Conservation (phyloP, 345 rosid genomes). For the Sonneratia alba region DNA sequence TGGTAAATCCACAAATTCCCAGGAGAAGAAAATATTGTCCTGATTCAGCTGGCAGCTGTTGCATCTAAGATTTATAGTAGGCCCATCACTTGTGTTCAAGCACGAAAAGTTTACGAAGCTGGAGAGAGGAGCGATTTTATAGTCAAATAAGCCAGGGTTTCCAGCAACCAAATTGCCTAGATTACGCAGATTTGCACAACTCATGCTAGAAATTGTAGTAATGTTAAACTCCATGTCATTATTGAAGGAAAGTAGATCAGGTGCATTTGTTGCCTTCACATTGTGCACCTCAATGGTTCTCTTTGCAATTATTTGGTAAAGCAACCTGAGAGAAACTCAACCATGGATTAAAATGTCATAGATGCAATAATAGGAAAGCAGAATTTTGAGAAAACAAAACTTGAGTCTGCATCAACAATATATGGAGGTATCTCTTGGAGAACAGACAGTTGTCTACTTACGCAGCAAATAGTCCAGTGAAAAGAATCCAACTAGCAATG, state of each 20-base stretch:
- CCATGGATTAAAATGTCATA: constrained; percentile 19
- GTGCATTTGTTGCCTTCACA: constrained; percentile 69
- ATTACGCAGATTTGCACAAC: constrained; percentile 66
- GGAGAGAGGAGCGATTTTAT: constrained; percentile 38
- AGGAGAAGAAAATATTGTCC: constrained; percentile 63
- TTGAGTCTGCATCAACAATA: background rate
- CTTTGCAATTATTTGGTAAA: constrained; percentile 80
- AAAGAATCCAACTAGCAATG: constrained; percentile 90
- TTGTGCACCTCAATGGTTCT: constrained; percentile 81
- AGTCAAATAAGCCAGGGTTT: constrained; percentile 53
- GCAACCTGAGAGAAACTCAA: constrained; percentile 68
- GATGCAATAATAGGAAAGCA: background rate
- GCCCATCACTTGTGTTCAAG: constrained; percentile 61
- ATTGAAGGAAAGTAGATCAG: constrained; percentile 56
- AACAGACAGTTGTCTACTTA: constrained; percentile 35
- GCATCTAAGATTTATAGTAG: constrained; percentile 68
- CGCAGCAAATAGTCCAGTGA: constrained; percentile 86
- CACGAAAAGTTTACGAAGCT: constrained; percentile 53
- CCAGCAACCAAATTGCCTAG: constrained; percentile 52
- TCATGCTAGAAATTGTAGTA: constrained; percentile 82
- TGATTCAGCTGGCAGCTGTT: constrained; percentile 38
- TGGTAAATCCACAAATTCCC: constrained; percentile 85
- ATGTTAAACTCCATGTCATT: constrained; percentile 80
- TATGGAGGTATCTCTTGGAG: background rate
- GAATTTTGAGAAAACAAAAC: constrained; percentile 3